These are phyloP conservation scores for Colletotrichum musicola DNA, from an alignment of 2,329 filamentous ascomycete genomes.

Conservation along the genomic window DNA sequence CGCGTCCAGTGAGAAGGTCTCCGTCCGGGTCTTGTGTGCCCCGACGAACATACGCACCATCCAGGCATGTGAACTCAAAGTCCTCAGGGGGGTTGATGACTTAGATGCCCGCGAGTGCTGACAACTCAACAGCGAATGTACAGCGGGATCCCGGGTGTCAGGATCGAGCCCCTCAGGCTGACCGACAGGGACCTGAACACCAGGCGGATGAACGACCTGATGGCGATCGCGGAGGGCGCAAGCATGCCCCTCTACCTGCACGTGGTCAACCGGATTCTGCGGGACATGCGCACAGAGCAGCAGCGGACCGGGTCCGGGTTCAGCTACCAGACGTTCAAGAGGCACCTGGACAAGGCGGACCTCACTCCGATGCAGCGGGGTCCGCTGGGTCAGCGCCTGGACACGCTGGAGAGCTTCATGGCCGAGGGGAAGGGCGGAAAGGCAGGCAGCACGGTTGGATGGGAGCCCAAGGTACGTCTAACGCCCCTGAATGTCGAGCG, in stretches of 20 bases:
- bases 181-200: slow-evolving; percentile 67
- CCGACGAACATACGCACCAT: slow-evolving; percentile 63
- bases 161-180: slow-evolving; percentile 64
- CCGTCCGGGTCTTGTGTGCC: slow-evolving; percentile 66
- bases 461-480: slow-evolving; percentile 46
- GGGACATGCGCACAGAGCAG: slow-evolving; percentile 64
- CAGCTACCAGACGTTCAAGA: slow-evolving; percentile 63
- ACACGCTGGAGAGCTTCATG: slow-evolving; percentile 75
- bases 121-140: slow-evolving; percentile 53
- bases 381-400: slow-evolving; percentile 71
- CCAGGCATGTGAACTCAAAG: too few relatives aligned
- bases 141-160: slow-evolving; percentile 55
- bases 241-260: slow-evolving; percentile 69
- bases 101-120: not conserved
- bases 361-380: slow-evolving; percentile 63
- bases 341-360: slow-evolving; percentile 47
- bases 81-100: too few relatives aligned
- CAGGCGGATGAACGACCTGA: slow-evolving; percentile 69
- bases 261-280: slow-evolving; percentile 66
- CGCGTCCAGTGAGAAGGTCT: slow-evolving; percentile 55
- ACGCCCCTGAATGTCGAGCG: too few relatives aligned
- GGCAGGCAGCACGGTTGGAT: slow-evolving; percentile 41
- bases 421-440: slow-evolving; percentile 30
- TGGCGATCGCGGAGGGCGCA: slow-evolving; percentile 62
- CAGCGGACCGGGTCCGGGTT: slow-evolving; percentile 55